Base-by-base conservation (phyloP, 495 filamentous ascomycete genomes). In the Aspergillus sclerotioniger region DNA sequence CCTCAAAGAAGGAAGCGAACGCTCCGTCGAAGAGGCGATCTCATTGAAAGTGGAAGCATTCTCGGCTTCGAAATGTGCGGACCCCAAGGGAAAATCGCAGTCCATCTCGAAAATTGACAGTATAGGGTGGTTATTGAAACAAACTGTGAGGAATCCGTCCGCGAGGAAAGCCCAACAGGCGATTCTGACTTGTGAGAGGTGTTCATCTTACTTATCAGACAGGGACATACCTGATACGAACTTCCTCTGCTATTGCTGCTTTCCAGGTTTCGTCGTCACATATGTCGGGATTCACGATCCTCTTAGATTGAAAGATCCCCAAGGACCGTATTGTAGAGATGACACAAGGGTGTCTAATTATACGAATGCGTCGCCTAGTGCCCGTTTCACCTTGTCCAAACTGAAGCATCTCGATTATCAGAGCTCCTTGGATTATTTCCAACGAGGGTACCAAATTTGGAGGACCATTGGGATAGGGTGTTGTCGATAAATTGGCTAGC, bases 331-430 rank as follows among this genome's bases (percentile, higher is more conserved):
- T 65, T 0, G 66, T 67, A 8, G 73, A 73, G 0, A 76, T 67
- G 37, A 75, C 43, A 44, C 71, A 70, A 17, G 73, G 73, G 59
- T 76, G 72, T 8, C 73, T 67, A 6, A 70, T 66, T 6, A 75
- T 69, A 6, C 71, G 68, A 55, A 76, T 74, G 10, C 73, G 73
- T 8, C 71, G 67, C 25, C 71, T 64, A 10, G 69, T 73, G 28
- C 66, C 57, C 35, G 67, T 54, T 52, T 67, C 61, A 29, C 73
- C 72, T 17, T 69, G 68, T 13, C 68, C 67, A 50, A 73, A 74
- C 44, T 76, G 73, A 25, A 76, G 66, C 69, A 76, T 75, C 48
- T 74, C 71, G 17, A 75, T 72, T 8, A 76, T 73, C 0, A 76
- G 58, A 20, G 71, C 71, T 33, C 64, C 65, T 57, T 76, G 73